These are phyloP conservation scores for Scutellaria galericulata DNA, from an alignment of 257 asterid genomes.

Conservation along the genomic window DNA sequence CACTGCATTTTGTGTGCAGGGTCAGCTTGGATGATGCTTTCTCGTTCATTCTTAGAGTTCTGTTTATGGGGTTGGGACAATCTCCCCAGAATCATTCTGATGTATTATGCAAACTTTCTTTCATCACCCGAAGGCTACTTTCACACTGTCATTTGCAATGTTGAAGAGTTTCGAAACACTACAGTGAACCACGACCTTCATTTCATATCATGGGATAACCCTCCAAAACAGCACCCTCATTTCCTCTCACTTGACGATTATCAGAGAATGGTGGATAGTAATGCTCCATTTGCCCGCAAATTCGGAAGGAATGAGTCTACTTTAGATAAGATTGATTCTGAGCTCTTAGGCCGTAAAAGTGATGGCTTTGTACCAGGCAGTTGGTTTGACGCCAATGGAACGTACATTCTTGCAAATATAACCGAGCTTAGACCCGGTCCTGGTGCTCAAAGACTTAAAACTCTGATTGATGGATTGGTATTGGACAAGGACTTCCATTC, in stretches of 20 bases:
- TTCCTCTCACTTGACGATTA: constrained; percentile 54
- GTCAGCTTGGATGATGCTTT: constrained; percentile 88
- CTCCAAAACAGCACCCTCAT: constrained; percentile 89
- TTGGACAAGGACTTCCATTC: constrained; percentile 50
- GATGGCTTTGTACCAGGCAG: constrained; percentile 75
- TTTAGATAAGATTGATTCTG: constrained; percentile 68
- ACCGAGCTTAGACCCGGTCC: constrained; percentile 60
- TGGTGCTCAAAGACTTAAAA: constrained; percentile 68
- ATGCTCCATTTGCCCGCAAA: constrained; percentile 78
- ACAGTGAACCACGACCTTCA: constrained; percentile 83
- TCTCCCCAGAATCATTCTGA: constrained; percentile 65
- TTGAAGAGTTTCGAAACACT: constrained; percentile 64
- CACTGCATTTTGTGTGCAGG: constrained; percentile 47
- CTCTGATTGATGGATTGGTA: constrained; percentile 53
- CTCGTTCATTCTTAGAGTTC: constrained; percentile 76
- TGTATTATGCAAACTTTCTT: constrained; percentile 76
- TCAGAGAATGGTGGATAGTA: constrained; percentile 65
- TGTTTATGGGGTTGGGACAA: constrained; percentile 82
- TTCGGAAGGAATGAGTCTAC: constrained; percentile 48
- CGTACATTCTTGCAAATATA: constrained; percentile 43
- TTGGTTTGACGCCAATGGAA: constrained; percentile 56
- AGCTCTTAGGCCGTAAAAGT: constrained; percentile 52
- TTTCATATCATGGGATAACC: constrained; percentile 87
- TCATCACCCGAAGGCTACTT: constrained; percentile 85
- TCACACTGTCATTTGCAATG: constrained; percentile 81